Evolutionary conservation across 148 eudicot genomes (phyloP), one percentile per base, ranked within the genome.

Genomic region (Fagopyrum esculentum): DNA sequence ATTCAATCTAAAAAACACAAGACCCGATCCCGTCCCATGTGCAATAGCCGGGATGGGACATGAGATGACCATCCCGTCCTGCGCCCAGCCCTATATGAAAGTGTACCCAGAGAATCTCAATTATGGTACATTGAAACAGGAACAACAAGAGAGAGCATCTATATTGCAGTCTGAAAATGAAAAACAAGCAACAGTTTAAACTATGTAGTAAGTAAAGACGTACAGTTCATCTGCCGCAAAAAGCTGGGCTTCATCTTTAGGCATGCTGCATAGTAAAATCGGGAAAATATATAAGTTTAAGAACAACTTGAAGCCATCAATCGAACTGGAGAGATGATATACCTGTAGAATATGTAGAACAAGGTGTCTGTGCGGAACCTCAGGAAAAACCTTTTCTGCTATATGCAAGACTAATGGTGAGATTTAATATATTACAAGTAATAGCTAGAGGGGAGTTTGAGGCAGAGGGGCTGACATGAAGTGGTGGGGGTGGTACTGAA

Each of bases 281-380:
- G 63, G 3, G 44, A 69, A 45, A 13, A 15, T 1, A 35, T 11
- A 19, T 75, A 74, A 66, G 17, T 66, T 64, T 5, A 26, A 56
- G 46, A 75, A 43, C 51, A 10, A 56, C 10, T 68, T 69, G 43
- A 79, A 75, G 10, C 35, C 19, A 70, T 45, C 60, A 69, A 45
- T 6, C 26, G 49, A 64, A 50, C 46, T 2, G 44, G 68, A 51
- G 44, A 75, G 75, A 50, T 64, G 45, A 70, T 22, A 17, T 60
- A 89, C 96, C 98, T 93, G 83, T 93, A 93, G 73, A 93, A 93
- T 45, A 90, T 87, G 78, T 93, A 93, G 83, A 93, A 89, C 83
- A 93, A 84, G 47, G 89, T 83, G 47, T 82, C 87, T 12, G 51
- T 52, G 9, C 74, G 82, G 72, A 93, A 84, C 84, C 81, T 89